Percentiles rank a stretch among this genome's conserved stretches.
Conservation (phyloP, 139 green algal species). For the Chlorella sp. region DNA sequence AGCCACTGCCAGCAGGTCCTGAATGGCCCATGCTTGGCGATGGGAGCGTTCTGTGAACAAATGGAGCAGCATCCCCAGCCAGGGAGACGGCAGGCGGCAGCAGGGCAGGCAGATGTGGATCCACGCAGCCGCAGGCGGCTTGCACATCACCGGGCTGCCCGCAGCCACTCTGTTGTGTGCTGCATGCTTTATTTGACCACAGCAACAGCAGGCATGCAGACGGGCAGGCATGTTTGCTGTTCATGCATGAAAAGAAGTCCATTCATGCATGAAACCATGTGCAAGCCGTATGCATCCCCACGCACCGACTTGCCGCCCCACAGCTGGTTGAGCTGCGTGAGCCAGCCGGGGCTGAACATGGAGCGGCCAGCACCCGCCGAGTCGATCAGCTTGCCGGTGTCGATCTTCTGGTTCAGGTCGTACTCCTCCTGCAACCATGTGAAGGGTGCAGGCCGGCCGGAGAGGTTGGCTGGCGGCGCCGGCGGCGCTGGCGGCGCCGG, state of each 20-base stretch:
- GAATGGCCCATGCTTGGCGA: background rate
- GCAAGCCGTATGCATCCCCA: background rate
- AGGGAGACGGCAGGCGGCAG: too few relatives aligned
- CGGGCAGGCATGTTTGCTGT: too few relatives aligned
- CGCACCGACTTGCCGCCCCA: slow-evolving; percentile 88
- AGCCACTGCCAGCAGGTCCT: background rate
- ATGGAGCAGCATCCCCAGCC: too few relatives aligned
- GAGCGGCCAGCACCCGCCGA: slow-evolving; percentile 78
- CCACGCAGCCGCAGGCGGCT: too few relatives aligned
- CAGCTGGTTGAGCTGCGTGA: slow-evolving; percentile 89
- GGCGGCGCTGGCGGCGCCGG: background rate
- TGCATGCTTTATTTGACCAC: too few relatives aligned
- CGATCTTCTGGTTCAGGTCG: slow-evolving; percentile 55
- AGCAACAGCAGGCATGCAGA: too few relatives aligned
- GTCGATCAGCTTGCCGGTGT: slow-evolving; percentile 79
- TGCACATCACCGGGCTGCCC: too few relatives aligned
- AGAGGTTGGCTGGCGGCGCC: background rate
- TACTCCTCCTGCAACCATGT: slow-evolving; percentile 43
- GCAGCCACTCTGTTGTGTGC: too few relatives aligned
- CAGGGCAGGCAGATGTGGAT: too few relatives aligned
- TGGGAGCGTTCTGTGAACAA: background rate
- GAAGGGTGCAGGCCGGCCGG: background rate
- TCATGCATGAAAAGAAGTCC: too few relatives aligned
- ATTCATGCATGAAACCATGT: too few relatives aligned
- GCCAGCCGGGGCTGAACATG: slow-evolving; percentile 84